These are phyloP conservation scores for Calonectria montana DNA, from an alignment of 2,329 filamentous ascomycete species.

Conservation along the genomic window DNA sequence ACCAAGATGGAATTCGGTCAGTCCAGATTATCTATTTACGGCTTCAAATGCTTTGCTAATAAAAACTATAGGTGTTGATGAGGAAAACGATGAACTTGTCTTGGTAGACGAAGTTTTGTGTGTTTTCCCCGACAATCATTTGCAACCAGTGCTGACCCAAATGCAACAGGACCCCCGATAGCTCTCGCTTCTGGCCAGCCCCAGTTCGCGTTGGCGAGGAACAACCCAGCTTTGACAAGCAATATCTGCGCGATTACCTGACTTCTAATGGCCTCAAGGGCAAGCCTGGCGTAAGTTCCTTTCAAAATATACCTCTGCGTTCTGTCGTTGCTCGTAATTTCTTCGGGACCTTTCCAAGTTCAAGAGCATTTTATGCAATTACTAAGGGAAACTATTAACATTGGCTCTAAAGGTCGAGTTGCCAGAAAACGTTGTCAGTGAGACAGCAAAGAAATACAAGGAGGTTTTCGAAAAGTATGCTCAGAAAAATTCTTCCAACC, in stretches of 20 bases:
- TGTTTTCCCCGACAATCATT: not conserved
- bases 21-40: not conserved
- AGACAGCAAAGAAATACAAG: slow-evolving; percentile 61
- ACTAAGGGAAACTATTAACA: not conserved
- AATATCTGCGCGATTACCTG: slow-evolving; percentile 85
- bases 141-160: not conserved
- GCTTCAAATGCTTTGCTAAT: not conserved
- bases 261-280: slow-evolving; percentile 69
- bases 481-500: not conserved
- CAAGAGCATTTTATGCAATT: not conserved
- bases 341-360: not conserved
- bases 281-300: slow-evolving; percentile 35
- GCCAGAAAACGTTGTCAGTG: slow-evolving; percentile 76
- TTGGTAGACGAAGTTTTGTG: slow-evolving; percentile 39
- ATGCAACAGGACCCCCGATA: slow-evolving; percentile 58
- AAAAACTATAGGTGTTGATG: slow-evolving; percentile 32
- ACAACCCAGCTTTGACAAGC: slow-evolving; percentile 90
- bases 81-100: slow-evolving; percentile 43
- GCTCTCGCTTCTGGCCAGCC: slow-evolving; percentile 86
- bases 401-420: slow-evolving; percentile 56
- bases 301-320: not conserved
- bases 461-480: slow-evolving; percentile 19
- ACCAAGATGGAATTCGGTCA: slow-evolving; percentile 43
- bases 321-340: not conserved
- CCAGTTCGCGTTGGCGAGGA: slow-evolving; percentile 72